Base-by-base conservation (phyloP, 1,284 basidiomycete species). In the Tausonia pullulans region DNA sequence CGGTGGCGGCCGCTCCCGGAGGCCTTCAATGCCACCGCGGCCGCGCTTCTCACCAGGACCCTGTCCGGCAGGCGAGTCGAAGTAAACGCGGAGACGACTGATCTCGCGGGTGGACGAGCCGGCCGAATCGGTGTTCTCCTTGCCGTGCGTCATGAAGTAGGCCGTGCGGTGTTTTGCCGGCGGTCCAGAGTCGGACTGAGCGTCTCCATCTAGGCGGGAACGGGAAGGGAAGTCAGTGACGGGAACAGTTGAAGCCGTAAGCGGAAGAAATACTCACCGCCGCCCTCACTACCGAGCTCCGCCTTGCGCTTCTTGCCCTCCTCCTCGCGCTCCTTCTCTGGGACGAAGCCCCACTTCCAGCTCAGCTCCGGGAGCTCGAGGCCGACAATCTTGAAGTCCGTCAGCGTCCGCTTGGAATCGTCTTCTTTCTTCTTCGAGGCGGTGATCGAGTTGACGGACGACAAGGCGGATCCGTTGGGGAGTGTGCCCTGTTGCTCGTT, bases 311-410 rank as follows among this genome's bases (percentile, higher is more conserved):
- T 75, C 62, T 73, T 55, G 43, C 58, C 65, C 46, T 69, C 66
- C 39, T 49, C 62, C 61, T 67, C 58, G 50, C 65, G 67, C 55
- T 62, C 64, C 62, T 69, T 69, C 56, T 70, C 70, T 48, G 69
- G 70, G 40, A 74, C 69, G 45, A 71, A 50, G 48, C 76, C 74
- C 79, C 79, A 79, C 44, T 69, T 70, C 79, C 78, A 80, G 6
- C 69, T 72, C 27, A 80, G 67, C 48, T 72, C 72, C 61, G 74
- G 75, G 61, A 95, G 86, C 74, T 89, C 85, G 71, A 96, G 81
- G 40, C 88, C 91, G 70, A 93, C 81, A 73, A 97, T 92, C 77
- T 94, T 89, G 83, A 96, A 97, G 78, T 96, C 93, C 57, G 92
- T 95, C 72, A 96, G 83, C 48, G 91, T 94, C 67, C 89, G 84